Percentiles rank a stretch among this genome's conserved stretches.
These are phyloP conservation scores for Zangia roseola DNA, from an alignment of 768 basidiomycete species.

Conservation along the genomic window DNA sequence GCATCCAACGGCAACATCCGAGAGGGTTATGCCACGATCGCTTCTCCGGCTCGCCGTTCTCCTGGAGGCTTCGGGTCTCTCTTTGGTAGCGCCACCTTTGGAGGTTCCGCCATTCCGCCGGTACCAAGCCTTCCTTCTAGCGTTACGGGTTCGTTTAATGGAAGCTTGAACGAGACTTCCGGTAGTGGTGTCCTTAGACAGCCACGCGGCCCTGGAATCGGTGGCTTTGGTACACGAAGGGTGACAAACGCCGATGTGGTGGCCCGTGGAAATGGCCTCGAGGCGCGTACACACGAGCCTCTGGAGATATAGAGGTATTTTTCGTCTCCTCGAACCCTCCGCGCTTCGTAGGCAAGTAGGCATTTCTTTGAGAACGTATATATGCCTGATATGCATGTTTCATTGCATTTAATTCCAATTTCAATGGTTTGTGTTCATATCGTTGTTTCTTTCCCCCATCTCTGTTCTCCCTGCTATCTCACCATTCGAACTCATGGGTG, in stretches of 20 bases:
- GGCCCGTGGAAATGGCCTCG: constrained; percentile 64
- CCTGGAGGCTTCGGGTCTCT: constrained; percentile 71
- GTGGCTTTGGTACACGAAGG: constrained; percentile 68
- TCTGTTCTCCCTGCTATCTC: too few species aligned
- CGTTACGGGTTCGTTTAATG: constrained; percentile 45
- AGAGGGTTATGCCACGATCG: constrained; percentile 82
- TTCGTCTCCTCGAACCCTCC: background rate
- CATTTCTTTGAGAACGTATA: constrained; percentile 19
- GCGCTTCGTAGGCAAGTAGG: constrained; percentile 20
- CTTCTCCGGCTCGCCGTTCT: constrained; percentile 75
- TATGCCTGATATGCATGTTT: constrained; percentile 25
- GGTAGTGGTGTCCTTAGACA: constrained; percentile 68
- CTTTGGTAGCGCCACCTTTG: constrained; percentile 50
- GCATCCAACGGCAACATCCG: constrained; percentile 89
- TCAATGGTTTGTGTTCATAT: constrained; percentile 14
- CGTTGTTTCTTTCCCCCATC: constrained; percentile 8
- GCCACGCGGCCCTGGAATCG: constrained; percentile 77
- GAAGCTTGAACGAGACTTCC: constrained; percentile 38
- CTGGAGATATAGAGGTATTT: constrained; percentile 62
- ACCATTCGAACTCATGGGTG: constrained; percentile 15
- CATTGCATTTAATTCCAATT: constrained; percentile 24
- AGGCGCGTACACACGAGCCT: constrained; percentile 83
- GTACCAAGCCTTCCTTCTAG: constrained; percentile 74
- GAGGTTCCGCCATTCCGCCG: constrained; percentile 55
- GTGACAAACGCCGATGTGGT: constrained; percentile 38